Conservation (phyloP, 2,329 filamentous ascomycete genomes). For the Pseudocercospora crystallina region DNA sequence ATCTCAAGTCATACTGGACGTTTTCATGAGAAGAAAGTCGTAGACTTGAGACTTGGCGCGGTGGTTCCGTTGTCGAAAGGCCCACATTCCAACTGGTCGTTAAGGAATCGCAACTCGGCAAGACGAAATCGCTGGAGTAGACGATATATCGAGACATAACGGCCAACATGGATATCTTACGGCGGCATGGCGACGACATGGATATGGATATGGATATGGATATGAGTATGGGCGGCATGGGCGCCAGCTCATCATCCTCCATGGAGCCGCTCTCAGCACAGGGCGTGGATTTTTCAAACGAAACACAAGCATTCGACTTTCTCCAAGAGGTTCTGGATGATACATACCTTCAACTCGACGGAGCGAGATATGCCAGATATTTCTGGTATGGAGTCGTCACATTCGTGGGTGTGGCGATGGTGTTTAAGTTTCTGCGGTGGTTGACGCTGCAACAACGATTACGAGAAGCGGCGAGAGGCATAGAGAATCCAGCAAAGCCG, state of each 20-base stretch:
- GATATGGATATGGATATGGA: conserved; percentile 19
- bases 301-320: conserved; percentile 38
- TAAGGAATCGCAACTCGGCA: too few species aligned
- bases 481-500: conserved; percentile 33
- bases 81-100: too few species aligned
- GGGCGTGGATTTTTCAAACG: conserved; percentile 41
- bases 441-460: conserved; percentile 35
- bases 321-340: conserved; percentile 40
- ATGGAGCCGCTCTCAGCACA: conserved; percentile 31
- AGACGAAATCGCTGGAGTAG: too few species aligned
- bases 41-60: too few species aligned
- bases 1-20: too few species aligned
- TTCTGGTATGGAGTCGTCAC: conserved; percentile 43
- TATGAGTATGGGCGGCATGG: conserved; percentile 25
- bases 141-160: not conserved
- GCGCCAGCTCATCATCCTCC: conserved; percentile 16
- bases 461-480: conserved; percentile 36
- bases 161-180: conserved; percentile 1
- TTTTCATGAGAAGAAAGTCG: too few species aligned
- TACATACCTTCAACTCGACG: conserved; percentile 35
- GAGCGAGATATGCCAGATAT: conserved; percentile 38
- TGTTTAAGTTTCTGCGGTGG: conserved; percentile 34
- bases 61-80: too few species aligned
- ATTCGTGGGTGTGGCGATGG: conserved; percentile 34
- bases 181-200: conserved; percentile 9